phyloP scores from a whole-genome alignment of 306 rosid species.

The Abrus pulchellus region DNA sequence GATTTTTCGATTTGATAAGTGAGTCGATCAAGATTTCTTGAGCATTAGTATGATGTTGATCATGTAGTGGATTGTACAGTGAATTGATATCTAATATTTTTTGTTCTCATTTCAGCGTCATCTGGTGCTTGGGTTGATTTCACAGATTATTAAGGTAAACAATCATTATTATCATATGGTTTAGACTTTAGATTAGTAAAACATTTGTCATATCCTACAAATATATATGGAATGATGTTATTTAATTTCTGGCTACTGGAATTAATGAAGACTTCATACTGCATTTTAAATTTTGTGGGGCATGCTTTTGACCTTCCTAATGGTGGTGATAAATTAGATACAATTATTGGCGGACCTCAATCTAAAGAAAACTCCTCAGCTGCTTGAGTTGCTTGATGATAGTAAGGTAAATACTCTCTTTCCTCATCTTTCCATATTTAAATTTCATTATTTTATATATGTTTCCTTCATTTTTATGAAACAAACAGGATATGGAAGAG shows the following conservation, averaged over 20 bases:
- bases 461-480: constrained; percentile 44
- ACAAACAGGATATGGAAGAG: constrained; percentile 92
- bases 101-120: constrained; percentile 82
- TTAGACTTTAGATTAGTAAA: constrained; percentile 29
- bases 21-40: not conserved
- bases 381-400: constrained; percentile 93
- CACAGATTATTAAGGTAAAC: constrained; percentile 94
- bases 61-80: not conserved
- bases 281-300: constrained; percentile 8
- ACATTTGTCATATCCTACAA: not conserved
- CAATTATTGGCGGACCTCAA: constrained; percentile 96
- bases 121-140: constrained; percentile 93
- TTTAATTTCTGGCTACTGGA: constrained; percentile 2
- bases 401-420: constrained; percentile 65
- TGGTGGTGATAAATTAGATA: constrained; percentile 64
- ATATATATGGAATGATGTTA: constrained; percentile 17
- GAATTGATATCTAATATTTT: constrained; percentile 25
- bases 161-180: constrained; percentile 27
- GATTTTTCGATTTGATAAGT: not conserved
- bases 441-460: constrained; percentile 38
- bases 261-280: not conserved
- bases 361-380: constrained; percentile 95
- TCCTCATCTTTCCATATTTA: constrained; percentile 14
- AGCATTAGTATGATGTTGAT: not conserved
- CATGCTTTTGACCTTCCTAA: constrained; percentile 40